phyloP scores from a whole-genome alignment of 257 asterid species.

The Petrea volubilis region DNA sequence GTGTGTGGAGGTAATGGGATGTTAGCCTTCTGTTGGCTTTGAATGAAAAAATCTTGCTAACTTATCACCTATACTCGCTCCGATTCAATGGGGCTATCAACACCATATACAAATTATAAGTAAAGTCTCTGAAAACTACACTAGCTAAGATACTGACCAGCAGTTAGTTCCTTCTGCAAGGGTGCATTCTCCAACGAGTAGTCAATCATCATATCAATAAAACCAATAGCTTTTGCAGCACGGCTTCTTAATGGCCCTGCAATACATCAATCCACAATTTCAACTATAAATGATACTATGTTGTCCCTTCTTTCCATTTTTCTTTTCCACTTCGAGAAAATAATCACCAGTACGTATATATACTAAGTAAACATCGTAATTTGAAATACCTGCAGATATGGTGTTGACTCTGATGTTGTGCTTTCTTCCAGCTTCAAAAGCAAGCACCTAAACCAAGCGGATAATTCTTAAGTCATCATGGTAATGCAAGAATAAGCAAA shows the following conservation, averaged over 20 bases:
- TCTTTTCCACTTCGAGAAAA: too few species aligned
- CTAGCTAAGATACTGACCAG: constrained; percentile 73
- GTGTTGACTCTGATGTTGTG: constrained; percentile 84
- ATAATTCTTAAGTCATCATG: constrained; percentile 15
- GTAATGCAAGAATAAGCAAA: background rate
- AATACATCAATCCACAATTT: background rate
- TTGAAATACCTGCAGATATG: constrained; percentile 89
- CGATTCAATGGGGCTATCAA: too few species aligned
- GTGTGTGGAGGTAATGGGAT: too few species aligned
- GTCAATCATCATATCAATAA: constrained; percentile 97
- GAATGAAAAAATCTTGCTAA: background rate
- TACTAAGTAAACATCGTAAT: background rate
- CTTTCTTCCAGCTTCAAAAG: constrained; percentile 96
- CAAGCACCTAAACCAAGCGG: constrained; percentile 64
- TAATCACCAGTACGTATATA: background rate
- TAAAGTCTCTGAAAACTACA: too few species aligned
- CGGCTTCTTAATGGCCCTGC: constrained; percentile 97
- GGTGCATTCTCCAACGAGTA: constrained; percentile 92
- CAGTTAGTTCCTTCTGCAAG: constrained; percentile 85
- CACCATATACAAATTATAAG: too few species aligned
- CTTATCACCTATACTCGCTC: background rate
- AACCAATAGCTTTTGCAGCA: constrained; percentile 99
- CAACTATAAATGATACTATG: background rate
- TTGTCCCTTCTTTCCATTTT: background rate
- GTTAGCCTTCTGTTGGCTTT: too few species aligned